Conservation (phyloP, 768 basidiomycete genomes). For the Pleurotus djamor region DNA sequence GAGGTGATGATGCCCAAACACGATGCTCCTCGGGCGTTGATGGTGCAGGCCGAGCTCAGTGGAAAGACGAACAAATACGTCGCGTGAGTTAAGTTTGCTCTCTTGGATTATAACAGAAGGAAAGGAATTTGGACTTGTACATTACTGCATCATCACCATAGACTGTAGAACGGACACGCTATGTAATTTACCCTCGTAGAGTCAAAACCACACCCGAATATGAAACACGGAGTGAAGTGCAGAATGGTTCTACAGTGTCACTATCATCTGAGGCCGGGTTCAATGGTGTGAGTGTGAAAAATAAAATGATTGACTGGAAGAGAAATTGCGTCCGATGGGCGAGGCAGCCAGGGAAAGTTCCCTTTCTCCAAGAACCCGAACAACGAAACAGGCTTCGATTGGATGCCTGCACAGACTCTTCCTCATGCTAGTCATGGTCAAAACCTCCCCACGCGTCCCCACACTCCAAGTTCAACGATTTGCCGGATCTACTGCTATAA, state of each 20-base stretch:
- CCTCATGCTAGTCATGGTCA: background rate
- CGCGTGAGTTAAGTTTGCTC: background rate
- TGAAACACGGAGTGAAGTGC: too few species aligned
- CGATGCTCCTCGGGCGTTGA: constrained; percentile 70
- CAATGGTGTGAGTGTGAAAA: too few species aligned
- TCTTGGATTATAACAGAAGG: too few species aligned
- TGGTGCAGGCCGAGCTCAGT: constrained; percentile 53
- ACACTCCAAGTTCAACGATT: background rate
- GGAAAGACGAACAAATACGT: constrained; percentile 47
- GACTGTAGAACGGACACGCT: too few species aligned
- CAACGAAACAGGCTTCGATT: background rate
- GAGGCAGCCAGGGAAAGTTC: background rate
- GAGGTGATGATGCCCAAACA: constrained; percentile 74
- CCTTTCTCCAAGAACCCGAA: background rate
- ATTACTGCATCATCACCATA: too few species aligned
- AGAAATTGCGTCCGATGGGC: background rate
- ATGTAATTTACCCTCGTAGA: too few species aligned
- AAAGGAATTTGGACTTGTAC: too few species aligned
- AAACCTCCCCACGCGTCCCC: background rate
- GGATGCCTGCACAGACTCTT: background rate
- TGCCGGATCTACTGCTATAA: background rate
- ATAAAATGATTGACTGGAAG: background rate
- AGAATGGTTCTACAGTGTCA: too few species aligned
- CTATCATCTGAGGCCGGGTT: too few species aligned
- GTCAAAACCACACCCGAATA: too few species aligned